Conservation (phyloP, 1,284 basidiomycete genomes). For the Sanghuangporus baumii region DNA sequence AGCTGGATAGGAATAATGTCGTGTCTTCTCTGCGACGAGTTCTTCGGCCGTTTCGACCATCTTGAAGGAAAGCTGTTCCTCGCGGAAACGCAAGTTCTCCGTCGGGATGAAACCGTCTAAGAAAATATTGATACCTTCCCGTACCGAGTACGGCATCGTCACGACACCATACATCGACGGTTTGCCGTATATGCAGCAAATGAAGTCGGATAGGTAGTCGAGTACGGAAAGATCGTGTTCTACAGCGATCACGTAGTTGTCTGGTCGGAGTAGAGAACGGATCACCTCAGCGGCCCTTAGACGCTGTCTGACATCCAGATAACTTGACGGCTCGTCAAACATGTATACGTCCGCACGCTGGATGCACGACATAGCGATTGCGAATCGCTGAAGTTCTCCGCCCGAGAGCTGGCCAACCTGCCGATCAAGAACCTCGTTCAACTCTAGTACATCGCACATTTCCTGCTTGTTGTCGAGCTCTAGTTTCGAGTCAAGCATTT, state of each 20-base stretch:
- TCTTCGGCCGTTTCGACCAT: slow-evolving; percentile 95
- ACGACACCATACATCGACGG: slow-evolving; percentile 97
- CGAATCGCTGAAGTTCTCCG: slow-evolving; percentile 95
- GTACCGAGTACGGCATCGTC: slow-evolving; percentile 94
- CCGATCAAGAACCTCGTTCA: slow-evolving; percentile 79
- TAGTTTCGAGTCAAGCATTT: slow-evolving; percentile 87
- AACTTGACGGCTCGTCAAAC: slow-evolving; percentile 97
- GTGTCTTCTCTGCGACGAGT: slow-evolving; percentile 73
- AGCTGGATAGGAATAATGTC: slow-evolving; percentile 82
- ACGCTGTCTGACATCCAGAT: slow-evolving; percentile 93
- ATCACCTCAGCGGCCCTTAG: slow-evolving; percentile 95
- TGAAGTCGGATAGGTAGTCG: slow-evolving; percentile 95
- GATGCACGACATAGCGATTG: slow-evolving; percentile 90
- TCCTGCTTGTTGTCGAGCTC: slow-evolving; percentile 80
- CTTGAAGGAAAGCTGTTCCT: slow-evolving; percentile 92
- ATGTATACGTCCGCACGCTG: slow-evolving; percentile 95
- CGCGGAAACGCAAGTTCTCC: slow-evolving; percentile 95
- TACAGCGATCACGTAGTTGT: slow-evolving; percentile 90
- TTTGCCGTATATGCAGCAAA: slow-evolving; percentile 95
- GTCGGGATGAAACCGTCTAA: slow-evolving; percentile 96
- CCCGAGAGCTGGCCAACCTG: slow-evolving; percentile 85
- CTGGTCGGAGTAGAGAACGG: slow-evolving; percentile 72
- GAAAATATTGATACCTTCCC: slow-evolving; percentile 99
- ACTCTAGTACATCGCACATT: slow-evolving; percentile 80
- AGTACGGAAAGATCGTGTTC: slow-evolving; percentile 97